Conservation (phyloP, 768 basidiomycete genomes). For the Lentinula guzmanii region DNA sequence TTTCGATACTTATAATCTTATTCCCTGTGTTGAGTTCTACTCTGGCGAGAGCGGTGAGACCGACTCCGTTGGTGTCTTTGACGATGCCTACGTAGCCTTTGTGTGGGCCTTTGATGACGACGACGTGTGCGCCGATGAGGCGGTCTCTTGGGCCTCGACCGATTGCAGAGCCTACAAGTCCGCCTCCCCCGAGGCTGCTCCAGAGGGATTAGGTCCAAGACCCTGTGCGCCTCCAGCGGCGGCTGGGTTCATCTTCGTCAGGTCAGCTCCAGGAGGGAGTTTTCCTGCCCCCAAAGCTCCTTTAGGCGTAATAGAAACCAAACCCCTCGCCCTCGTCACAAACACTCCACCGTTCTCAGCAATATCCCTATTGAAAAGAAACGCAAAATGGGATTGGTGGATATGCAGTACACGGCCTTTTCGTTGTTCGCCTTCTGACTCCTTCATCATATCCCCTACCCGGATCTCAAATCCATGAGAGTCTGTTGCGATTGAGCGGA, state of each 20-base stretch:
- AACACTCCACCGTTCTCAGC: slow-evolving; percentile 92
- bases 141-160: slow-evolving; percentile 77
- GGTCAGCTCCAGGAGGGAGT: slow-evolving; percentile 51
- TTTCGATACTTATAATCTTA: slow-evolving; percentile 83
- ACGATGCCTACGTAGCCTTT: slow-evolving; percentile 91
- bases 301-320: slow-evolving; percentile 85
- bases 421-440: slow-evolving; percentile 71
- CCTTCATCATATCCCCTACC: slow-evolving; percentile 88
- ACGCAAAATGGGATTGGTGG: slow-evolving; percentile 90
- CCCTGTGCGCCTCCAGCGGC: slow-evolving; percentile 29
- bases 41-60: slow-evolving; percentile 43
- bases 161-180: slow-evolving; percentile 76
- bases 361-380: slow-evolving; percentile 89
- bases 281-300: slow-evolving; percentile 40
- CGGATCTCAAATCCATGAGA: slow-evolving; percentile 83
- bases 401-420: slow-evolving; percentile 91
- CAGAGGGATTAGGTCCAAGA: slow-evolving; percentile 26
- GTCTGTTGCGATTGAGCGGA: slow-evolving; percentile 83
- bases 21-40: slow-evolving; percentile 90
- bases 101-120: slow-evolving; percentile 78
- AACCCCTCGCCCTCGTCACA: slow-evolving; percentile 78
- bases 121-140: slow-evolving; percentile 73
- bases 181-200: slow-evolving; percentile 41
- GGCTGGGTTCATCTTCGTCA: slow-evolving; percentile 90
- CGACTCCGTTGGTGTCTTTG: slow-evolving; percentile 87